phyloP scores from a whole-genome alignment of 2,329 filamentous ascomycete genomes.

The Neonectria neomacrospora region DNA sequence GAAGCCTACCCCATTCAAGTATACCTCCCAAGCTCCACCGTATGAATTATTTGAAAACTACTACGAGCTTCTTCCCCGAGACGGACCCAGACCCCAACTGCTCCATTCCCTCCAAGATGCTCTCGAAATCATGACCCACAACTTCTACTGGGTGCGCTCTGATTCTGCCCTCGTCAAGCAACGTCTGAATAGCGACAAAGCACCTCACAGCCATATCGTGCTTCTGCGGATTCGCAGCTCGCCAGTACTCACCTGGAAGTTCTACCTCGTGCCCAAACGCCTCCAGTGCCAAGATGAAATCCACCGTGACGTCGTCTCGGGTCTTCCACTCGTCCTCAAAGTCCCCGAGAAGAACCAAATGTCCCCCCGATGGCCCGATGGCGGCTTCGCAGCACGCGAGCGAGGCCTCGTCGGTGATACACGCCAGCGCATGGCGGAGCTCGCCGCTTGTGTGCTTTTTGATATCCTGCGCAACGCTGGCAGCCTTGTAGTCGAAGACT shows the following conservation, averaged over 20 bases:
- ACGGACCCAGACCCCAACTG: background rate
- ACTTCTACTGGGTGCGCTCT: background rate
- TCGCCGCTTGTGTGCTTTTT: background rate
- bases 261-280: background rate
- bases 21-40: background rate
- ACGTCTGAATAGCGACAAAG: background rate
- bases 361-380: background rate
- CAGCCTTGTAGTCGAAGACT: background rate
- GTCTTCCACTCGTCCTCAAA: slow-evolving; percentile 1
- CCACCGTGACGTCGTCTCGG: background rate
- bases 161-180: background rate
- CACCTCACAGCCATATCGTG: background rate
- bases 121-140: background rate
- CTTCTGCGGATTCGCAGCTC: background rate
- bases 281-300: background rate
- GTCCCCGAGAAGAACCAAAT: background rate
- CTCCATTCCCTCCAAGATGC: background rate
- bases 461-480: background rate
- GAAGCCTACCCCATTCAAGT: background rate
- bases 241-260: background rate
- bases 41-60: background rate
- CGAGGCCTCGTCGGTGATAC: background rate
- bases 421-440: background rate
- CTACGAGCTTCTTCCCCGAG: background rate
- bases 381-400: background rate